These are phyloP conservation scores for Tuber umbilicatum DNA, from an alignment of 495 filamentous ascomycete species.

Conservation along the genomic window DNA sequence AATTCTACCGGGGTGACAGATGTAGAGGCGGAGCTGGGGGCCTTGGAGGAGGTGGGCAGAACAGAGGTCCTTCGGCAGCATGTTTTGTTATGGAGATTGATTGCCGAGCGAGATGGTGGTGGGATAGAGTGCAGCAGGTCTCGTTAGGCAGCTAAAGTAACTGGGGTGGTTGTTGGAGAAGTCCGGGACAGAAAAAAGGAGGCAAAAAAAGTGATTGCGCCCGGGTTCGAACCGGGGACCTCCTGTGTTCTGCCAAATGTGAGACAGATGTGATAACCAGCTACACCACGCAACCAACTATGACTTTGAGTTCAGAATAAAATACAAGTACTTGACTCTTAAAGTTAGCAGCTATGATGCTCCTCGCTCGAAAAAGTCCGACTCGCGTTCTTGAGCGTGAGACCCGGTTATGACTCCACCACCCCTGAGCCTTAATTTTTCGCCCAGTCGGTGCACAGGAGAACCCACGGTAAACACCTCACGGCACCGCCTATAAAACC, in stretches of 20 bases:
- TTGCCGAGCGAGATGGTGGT: background rate
- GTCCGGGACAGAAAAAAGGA: background rate
- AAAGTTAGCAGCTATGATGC: no score
- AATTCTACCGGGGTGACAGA: background rate
- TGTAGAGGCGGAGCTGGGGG: background rate
- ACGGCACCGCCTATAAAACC: no score
- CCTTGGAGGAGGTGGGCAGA: background rate
- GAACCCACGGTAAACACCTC: no score
- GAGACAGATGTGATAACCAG: conserved; percentile 31
- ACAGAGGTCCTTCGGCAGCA: background rate
- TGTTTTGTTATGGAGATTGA: background rate
- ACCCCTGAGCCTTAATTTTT: no score
- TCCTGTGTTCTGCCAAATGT: conserved; percentile 20
- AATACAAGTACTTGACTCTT: no score
- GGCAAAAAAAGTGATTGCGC: conserved; percentile 18
- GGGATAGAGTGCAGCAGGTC: background rate
- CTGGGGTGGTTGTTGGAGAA: background rate
- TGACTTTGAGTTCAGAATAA: no score
- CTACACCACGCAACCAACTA: conserved; percentile 27
- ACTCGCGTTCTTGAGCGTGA: no score
- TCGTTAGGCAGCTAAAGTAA: background rate
- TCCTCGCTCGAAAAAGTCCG: no score
- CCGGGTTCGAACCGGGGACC: conserved; percentile 32
- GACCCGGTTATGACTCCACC: no score
- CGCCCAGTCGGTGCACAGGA: no score